Evolutionary conservation across 495 filamentous ascomycete genomes (phyloP).

Genomic region (Physcia stellaris): DNA sequence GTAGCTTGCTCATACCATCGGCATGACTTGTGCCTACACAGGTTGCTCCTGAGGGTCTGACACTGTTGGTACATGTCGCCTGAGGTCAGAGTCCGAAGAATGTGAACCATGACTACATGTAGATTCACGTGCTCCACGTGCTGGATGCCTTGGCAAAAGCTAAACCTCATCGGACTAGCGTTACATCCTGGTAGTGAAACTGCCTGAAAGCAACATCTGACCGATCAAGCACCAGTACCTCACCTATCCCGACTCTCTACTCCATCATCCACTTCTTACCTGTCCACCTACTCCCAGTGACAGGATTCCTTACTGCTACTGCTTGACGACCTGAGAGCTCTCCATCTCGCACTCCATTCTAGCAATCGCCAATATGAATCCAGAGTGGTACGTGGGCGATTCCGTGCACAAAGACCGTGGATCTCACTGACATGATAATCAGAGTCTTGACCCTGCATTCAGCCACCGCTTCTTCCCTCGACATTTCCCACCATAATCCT

Average conservation of each 20-base stretch:
- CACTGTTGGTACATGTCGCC: too few species aligned
- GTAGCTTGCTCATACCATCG: too few species aligned
- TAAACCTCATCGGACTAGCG: too few species aligned
- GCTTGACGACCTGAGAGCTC: not conserved
- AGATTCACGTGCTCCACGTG: too few species aligned
- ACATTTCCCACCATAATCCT: constrained; percentile 2
- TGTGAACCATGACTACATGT: too few species aligned
- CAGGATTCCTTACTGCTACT: not conserved
- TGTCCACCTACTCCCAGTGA: not conserved
- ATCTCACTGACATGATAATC: not conserved
- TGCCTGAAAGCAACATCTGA: too few species aligned
- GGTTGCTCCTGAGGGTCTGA: too few species aligned
- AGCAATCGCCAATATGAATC: constrained; percentile 60
- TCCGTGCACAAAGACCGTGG: not conserved
- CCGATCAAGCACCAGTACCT: too few species aligned
- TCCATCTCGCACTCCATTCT: not conserved
- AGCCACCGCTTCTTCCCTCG: constrained; percentile 1
- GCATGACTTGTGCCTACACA: too few species aligned
- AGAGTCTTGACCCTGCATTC: not conserved
- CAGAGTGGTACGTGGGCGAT: constrained; percentile 67
- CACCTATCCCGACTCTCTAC: not conserved
- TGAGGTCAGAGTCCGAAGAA: too few species aligned
- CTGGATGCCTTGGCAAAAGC: too few species aligned
- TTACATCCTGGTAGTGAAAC: too few species aligned
- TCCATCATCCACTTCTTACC: not conserved